Base-by-base conservation (phyloP, 148 eudicot species). In the Fagopyrum homotropicum region DNA sequence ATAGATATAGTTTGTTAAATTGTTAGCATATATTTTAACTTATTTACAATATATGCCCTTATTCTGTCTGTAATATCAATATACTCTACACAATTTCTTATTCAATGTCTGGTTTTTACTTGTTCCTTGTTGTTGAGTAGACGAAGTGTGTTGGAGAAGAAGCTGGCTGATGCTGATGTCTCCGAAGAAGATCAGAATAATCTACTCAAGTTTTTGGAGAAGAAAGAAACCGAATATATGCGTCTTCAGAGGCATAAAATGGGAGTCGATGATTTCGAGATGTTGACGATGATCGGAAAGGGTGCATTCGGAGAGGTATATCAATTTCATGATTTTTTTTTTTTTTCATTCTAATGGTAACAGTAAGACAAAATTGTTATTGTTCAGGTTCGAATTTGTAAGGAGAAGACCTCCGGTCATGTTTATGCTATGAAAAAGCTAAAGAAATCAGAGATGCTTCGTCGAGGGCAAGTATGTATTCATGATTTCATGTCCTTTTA, bases 251-350 rank as follows among this genome's bases (percentile, higher is more conserved):
- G 86, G 70, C 81, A 83, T 50, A 83, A 81, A 66, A 80, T 81
- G 83, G 73, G 86, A 59, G 86, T 76, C 68, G 86, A 83, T 60
- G 86, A 83, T 66, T 83, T 83, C 76, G 86, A 83, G 11, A 69
- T 80, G 19, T 64, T 84, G 47, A 84, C 84, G 10, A 81, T 84
- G 69, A 79, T 84, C 19, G 86, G 86, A 74, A 84, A 77, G 74
- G 86, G 86, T 44, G 86, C 86, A 40, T 84, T 81, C 63, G 86
- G 86, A 46, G 86, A 84, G 86, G 86, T 83, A 72, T 45, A 17
- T 71, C 12, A 17, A 1, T 59, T 6, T 8, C 9, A 19, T 19
- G 7, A 60, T 26, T n/a, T 2, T 22, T 15, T n/a, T 2, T 22
- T 15, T 45, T 15, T 70, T 71, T 71, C 22, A 1, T 69, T 22